A percentile compares a stretch with the other conserved stretches of the same genome.
Evolutionary conservation across 352 stramenopile genomes (phyloP).

Genomic region (Phytopythium montanum): DNA sequence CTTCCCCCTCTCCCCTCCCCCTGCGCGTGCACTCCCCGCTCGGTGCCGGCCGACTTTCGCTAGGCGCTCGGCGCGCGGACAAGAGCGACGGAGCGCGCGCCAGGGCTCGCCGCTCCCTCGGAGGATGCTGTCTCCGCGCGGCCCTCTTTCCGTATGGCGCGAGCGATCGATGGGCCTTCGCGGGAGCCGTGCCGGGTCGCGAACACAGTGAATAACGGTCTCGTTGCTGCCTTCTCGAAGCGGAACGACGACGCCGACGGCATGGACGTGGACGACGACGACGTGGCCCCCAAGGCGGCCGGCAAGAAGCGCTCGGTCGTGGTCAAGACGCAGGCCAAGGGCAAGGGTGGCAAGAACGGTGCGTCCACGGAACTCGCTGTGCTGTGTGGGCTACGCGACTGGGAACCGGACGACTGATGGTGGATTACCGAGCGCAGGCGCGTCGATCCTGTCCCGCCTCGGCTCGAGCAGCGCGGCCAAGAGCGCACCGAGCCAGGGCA

Average conservation of each 20-base stretch:
- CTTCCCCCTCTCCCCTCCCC: background rate
- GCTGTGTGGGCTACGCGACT: background rate
- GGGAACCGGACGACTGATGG: background rate
- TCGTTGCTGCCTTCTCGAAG: constrained; percentile 6
- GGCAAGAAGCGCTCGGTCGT: constrained; percentile 51
- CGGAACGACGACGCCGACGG: constrained; percentile 23
- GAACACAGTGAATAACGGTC: constrained; percentile 7
- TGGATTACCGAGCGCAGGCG: constrained; percentile 13
- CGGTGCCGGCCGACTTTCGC: background rate
- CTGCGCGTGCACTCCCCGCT: background rate
- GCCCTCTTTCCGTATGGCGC: background rate
- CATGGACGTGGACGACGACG: constrained; percentile 66
- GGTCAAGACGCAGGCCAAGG: constrained; percentile 37
- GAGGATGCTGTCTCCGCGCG: background rate
- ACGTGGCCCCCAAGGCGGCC: constrained; percentile 27
- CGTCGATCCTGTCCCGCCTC: constrained; percentile 69
- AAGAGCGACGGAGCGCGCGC: background rate
- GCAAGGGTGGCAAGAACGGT: constrained; percentile 63
- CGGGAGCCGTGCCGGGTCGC: background rate
- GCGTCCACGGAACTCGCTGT: background rate
- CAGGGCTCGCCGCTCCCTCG: background rate
- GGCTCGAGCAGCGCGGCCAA: constrained; percentile 41
- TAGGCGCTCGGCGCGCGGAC: background rate
- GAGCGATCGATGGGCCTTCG: background rate
- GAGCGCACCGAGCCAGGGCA: constrained; percentile 29